Percentiles rank a stretch among this genome's conserved stretches.
Conservation (phyloP, 441 rosid genomes). For the Corymbia citriodora region DNA sequence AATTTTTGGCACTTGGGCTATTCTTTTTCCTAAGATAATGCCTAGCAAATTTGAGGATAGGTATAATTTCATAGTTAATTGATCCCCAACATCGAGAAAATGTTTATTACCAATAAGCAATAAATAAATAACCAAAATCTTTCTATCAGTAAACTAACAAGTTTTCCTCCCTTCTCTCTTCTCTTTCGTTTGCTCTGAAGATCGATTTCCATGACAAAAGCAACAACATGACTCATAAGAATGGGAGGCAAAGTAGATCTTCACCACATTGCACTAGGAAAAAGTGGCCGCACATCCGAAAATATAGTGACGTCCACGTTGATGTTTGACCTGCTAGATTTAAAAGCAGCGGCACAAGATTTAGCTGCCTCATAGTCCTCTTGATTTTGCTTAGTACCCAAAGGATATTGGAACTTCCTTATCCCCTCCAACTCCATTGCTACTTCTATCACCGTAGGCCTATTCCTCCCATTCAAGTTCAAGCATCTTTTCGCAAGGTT, state of each 20-base stretch:
- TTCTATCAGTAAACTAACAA: too few species aligned
- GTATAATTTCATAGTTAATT: too few species aligned
- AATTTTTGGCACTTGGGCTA: too few species aligned
- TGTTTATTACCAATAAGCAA: too few species aligned
- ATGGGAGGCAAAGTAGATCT: neutral
- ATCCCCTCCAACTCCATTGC: neutral
- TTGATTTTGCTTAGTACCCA: neutral
- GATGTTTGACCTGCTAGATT: neutral
- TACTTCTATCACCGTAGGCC: neutral
- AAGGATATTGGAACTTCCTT: neutral
- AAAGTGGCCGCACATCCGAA: neutral
- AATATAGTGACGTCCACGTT: neutral
- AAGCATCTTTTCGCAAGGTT: neutral
- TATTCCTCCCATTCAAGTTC: neutral
- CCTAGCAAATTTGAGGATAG: too few species aligned
- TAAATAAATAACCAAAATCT: too few species aligned
- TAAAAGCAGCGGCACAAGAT: neutral
- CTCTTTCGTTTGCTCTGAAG: neutral
- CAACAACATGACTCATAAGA: too few species aligned
- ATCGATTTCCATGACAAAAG: neutral
- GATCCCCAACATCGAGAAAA: too few species aligned
- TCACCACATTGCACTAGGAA: neutral
- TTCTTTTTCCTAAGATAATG: too few species aligned
- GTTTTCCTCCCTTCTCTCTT: too few species aligned
- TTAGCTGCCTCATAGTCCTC: neutral